Percentiles rank a stretch among this genome's conserved stretches.
phyloP scores from a whole-genome alignment of 2,329 filamentous ascomycete species.

The Diaporthe ilicicola region DNA sequence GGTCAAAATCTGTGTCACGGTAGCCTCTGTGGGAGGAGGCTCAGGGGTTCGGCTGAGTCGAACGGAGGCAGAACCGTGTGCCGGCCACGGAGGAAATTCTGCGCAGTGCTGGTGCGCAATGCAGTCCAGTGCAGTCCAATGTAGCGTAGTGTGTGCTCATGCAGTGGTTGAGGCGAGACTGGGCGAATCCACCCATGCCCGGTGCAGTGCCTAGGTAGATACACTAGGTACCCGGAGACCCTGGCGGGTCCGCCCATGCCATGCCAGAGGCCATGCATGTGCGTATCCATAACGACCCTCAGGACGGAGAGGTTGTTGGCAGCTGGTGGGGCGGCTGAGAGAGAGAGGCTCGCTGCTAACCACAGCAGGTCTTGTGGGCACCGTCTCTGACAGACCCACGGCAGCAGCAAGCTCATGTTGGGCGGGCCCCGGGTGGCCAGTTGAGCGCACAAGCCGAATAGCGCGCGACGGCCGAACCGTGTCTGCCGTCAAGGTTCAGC shows the following conservation, averaged over 20 bases:
- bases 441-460: background rate
- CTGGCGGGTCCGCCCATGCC: background rate
- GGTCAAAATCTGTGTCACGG: conserved; percentile 19
- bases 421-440: background rate
- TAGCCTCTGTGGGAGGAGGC: background rate
- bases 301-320: conserved; percentile 14
- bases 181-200: conserved; percentile 2
- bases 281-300: conserved; percentile 15
- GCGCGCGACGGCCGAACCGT: conserved; percentile 5
- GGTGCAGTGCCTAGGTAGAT: conserved; percentile 13
- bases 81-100: conserved; percentile 19
- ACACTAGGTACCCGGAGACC: conserved; percentile 2
- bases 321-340: conserved; percentile 4
- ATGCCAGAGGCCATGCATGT: conserved; percentile 5
- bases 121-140: conserved; percentile 10
- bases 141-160: background rate
- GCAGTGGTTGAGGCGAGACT: conserved; percentile 7
- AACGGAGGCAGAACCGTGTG: conserved; percentile 16
- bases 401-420: background rate
- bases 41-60: conserved; percentile 20
- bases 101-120: background rate
- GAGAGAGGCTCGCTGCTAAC: background rate
- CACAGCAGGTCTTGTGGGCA: background rate
- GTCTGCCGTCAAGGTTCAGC: conserved; percentile 6
- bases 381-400: background rate